These are phyloP conservation scores for Kokia cookei DNA, from an alignment of 441 rosid genomes.

Conservation along the genomic window DNA sequence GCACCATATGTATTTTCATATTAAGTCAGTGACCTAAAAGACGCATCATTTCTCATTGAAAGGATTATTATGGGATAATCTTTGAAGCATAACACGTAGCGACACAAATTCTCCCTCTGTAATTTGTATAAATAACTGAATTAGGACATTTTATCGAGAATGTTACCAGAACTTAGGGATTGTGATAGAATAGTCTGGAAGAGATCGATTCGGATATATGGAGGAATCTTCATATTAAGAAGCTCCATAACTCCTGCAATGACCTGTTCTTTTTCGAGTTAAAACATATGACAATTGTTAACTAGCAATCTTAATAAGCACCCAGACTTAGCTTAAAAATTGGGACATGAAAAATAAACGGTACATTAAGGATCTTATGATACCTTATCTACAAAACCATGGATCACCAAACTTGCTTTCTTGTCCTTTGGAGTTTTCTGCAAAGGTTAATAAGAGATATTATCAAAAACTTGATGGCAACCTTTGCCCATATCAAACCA, in stretches of 20 bases:
- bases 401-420: slow-evolving; percentile 87
- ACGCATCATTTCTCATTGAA: neutral
- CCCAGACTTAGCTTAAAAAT: neutral
- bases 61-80: neutral
- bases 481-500: neutral
- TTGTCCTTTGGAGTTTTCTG: slow-evolving; percentile 99
- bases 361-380: neutral
- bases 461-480: neutral
- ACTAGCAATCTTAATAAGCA: neutral
- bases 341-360: neutral
- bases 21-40: neutral
- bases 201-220: slow-evolving; percentile 74
- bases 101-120: neutral
- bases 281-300: neutral
- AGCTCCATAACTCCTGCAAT: slow-evolving; percentile 77
- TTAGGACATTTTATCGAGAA: neutral
- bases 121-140: neutral
- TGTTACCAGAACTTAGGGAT: slow-evolving; percentile 61
- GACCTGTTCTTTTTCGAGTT: slow-evolving; percentile 53
- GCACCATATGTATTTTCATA: neutral
- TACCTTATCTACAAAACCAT: slow-evolving; percentile 91
- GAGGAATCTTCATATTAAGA: slow-evolving; percentile 67
- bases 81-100: neutral
- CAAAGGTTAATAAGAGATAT: slow-evolving; percentile 7
- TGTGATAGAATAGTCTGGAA: slow-evolving; percentile 61